Evolutionary conservation across 805 yeast species (phyloP), one percentile per base, ranked within the genome.

Genomic region (Teunomyces aglyptinius): DNA sequence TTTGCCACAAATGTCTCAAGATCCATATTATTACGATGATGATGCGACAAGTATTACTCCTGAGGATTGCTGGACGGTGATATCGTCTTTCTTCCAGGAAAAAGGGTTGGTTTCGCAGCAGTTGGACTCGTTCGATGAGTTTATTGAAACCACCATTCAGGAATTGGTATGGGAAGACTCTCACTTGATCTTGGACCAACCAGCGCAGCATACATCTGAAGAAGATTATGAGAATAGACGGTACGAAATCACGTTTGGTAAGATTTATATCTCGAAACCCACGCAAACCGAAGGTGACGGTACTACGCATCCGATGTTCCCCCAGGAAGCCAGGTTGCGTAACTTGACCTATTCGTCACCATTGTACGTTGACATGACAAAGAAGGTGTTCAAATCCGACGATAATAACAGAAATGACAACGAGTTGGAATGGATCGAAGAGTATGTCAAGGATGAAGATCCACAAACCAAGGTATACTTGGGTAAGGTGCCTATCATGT

Each of bases 251-350:
- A 83, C 91, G n/a, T 94, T 94, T 70, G 99, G 99, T 54, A 95
- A 92, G 67, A 94, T 95, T 60, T 94, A 87, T 69, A 83, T 94
- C 56, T 90, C 98, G 20, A 87, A 91, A 60, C 99, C 99, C 39
- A 89, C 96, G 41, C 96, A 94, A 81, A 95, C 98, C 16, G 99
- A 94, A 73, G 96, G 98, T 13, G 99, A 94, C 72, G 99, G 99
- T 74, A 90, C 96, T n/a, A 92, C 98, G n/a, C 92, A 90, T 61
- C 95, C 96, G 11, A 83, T 94, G 84, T 88, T 88, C 63, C 99
- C 99, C 8, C 99, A 95, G 70, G 99, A 94, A 68, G 98, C 99
- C 6, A 81, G 99, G 59, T 77, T 94, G 54, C 84, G 99, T 71
- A 94, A 94, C 65, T 77, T 94, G 71, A 94, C 99, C 0, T 94